Evolutionary conservation across 177 flowering plant species (phyloP).

Genomic region (Vitis hybrid): DNA sequence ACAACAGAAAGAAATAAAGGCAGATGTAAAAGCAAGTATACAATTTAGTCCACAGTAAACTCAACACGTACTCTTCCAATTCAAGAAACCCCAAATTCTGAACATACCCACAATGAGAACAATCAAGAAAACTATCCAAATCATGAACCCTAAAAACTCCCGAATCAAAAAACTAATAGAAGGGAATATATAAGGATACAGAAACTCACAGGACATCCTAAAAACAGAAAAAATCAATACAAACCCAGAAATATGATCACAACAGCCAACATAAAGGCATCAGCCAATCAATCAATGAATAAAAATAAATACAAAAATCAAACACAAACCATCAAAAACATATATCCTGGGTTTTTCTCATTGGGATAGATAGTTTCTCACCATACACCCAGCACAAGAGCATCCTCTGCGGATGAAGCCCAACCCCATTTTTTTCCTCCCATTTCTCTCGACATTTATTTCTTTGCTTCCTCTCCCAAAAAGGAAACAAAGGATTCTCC

Average conservation of each 20-base stretch:
- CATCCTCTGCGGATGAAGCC: background rate
- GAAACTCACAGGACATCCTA: background rate
- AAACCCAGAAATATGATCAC: slow-evolving; percentile 4
- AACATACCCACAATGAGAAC: too few relatives aligned
- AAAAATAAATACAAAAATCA: background rate
- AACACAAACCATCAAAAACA: background rate
- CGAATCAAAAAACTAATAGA: background rate
- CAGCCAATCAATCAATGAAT: background rate
- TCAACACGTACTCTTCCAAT: background rate
- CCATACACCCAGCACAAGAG: background rate
- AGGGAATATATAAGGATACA: background rate
- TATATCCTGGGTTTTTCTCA: background rate
- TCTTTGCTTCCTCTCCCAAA: slow-evolving; percentile 8
- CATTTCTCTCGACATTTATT: slow-evolving; percentile 6
- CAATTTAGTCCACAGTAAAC: background rate
- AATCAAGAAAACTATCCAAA: background rate
- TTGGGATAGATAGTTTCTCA: background rate
- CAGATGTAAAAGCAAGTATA: background rate
- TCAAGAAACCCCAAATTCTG: background rate
- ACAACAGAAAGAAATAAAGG: slow-evolving; percentile 1
- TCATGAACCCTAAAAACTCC: background rate
- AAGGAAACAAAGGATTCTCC: slow-evolving; percentile 13
- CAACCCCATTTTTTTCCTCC: background rate
- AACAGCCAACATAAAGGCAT: background rate
- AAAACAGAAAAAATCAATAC: background rate